These are phyloP conservation scores for Cladophialophora carrionii DNA, from an alignment of 2,329 filamentous ascomycete species.

Conservation along the genomic window DNA sequence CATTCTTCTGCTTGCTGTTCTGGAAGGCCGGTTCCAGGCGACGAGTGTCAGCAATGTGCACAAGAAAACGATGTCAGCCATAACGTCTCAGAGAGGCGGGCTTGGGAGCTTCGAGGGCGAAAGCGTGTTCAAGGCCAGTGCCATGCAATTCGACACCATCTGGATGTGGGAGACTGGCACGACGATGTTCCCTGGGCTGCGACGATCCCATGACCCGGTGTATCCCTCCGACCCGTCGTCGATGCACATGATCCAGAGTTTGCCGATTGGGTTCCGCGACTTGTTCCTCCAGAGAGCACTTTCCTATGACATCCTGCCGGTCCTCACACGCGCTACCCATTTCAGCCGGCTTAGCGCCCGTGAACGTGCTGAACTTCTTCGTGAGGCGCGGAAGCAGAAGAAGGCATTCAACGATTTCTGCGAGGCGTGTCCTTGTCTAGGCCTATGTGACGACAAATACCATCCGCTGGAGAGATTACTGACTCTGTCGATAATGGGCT, in stretches of 20 bases:
- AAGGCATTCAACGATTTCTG: slow-evolving; percentile 12
- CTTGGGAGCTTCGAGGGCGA: slow-evolving; percentile 5
- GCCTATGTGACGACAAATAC: not conserved
- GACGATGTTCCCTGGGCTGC: slow-evolving; percentile 17
- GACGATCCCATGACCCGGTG: slow-evolving; percentile 4
- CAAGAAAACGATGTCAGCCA: slow-evolving; percentile 9
- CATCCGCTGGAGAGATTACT: slow-evolving; percentile 13
- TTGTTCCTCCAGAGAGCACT: slow-evolving; percentile 5
- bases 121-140: slow-evolving; percentile 4
- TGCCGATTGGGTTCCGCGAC: slow-evolving; percentile 8
- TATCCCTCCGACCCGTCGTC: slow-evolving; percentile 9
- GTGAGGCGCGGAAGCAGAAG: not conserved
- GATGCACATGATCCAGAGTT: not conserved
- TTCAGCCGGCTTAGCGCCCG: not conserved
- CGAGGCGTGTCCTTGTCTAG: slow-evolving; percentile 17
- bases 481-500: slow-evolving; percentile 6
- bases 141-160: slow-evolving; percentile 19
- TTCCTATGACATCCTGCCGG: slow-evolving; percentile 9
- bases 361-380: not conserved
- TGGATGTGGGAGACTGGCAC: slow-evolving; percentile 12
- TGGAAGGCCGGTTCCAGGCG: slow-evolving; percentile 2
- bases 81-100: slow-evolving; percentile 7
- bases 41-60: not conserved
- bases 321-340: not conserved
- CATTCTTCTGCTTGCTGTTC: slow-evolving; percentile 15